A percentile compares a stretch with the other conserved stretches of the same genome.
These are phyloP conservation scores for Scutellaria baicalensis DNA, from an alignment of 257 asterid genomes.

Conservation along the genomic window DNA sequence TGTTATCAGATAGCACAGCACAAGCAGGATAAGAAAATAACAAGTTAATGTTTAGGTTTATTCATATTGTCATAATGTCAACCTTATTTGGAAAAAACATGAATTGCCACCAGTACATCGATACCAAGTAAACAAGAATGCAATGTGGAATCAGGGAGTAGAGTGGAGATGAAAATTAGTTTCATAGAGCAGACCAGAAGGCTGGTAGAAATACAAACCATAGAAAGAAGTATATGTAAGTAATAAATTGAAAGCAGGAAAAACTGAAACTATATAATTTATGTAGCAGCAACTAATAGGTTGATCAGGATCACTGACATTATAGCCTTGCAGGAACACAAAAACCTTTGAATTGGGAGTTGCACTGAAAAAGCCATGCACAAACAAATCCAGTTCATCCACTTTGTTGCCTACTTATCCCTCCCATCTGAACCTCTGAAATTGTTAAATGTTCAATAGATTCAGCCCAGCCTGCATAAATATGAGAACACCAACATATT, in stretches of 20 bases:
- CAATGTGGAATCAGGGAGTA: too few relatives aligned
- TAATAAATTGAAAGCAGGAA: not conserved
- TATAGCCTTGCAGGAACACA: not conserved
- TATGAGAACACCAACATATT: not conserved
- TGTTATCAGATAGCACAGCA: too few relatives aligned
- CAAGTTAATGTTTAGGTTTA: too few relatives aligned
- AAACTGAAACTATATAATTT: constrained; percentile 3
- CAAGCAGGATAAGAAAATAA: too few relatives aligned
- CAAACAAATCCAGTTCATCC: not conserved
- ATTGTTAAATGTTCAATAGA: constrained; percentile 26
- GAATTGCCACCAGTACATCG: too few relatives aligned
- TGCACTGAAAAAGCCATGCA: not conserved
- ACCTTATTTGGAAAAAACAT: too few relatives aligned
- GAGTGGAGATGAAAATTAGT: not conserved
- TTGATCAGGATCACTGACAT: not conserved
- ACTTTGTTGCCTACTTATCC: not conserved
- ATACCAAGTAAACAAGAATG: too few relatives aligned
- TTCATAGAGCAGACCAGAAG: not conserved
- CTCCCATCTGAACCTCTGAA: not conserved
- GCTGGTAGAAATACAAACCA: not conserved
- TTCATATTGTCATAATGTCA: too few relatives aligned
- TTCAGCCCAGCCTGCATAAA: constrained; percentile 38
- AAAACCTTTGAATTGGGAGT: constrained; percentile 7
- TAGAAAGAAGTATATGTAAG: not conserved
- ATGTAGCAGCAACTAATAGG: not conserved